A percentile compares a stretch with the other conserved stretches of the same genome.
Conservation (phyloP, 768 basidiomycete species). For the Auriscalpium orientale region DNA sequence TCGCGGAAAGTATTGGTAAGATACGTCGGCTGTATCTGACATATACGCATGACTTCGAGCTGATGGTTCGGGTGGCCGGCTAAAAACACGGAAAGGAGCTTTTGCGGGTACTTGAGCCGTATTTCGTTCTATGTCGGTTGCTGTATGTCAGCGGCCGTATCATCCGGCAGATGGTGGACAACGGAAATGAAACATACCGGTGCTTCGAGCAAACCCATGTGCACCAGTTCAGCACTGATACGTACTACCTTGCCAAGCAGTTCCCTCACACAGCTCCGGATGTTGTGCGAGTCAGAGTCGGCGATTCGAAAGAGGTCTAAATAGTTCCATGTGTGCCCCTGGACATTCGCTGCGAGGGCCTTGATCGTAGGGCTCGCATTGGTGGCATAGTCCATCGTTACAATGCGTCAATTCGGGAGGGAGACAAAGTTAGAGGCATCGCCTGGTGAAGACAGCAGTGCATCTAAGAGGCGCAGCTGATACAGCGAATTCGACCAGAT, state of each 20-base stretch:
- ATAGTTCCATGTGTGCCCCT: conserved; percentile 92
- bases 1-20: conserved; percentile 84
- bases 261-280: conserved; percentile 72
- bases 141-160: conserved; percentile 25
- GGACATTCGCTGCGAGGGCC: conserved; percentile 81
- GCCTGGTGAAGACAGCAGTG: conserved; percentile 77
- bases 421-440: conserved; percentile 93
- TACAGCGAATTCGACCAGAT: conserved; percentile 80
- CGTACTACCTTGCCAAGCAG: conserved; percentile 92
- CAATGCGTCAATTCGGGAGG: conserved; percentile 74
- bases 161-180: background rate
- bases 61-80: conserved; percentile 92
- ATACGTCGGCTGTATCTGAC: conserved; percentile 83
- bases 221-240: conserved; percentile 88
- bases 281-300: conserved; percentile 61
- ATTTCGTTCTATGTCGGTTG: conserved; percentile 84
- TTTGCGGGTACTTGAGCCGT: conserved; percentile 79
- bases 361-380: conserved; percentile 85
- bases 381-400: conserved; percentile 83
- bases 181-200: conserved; percentile 47
- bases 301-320: conserved; percentile 80
- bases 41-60: conserved; percentile 93
- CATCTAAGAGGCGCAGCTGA: conserved; percentile 82
- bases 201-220: conserved; percentile 88
- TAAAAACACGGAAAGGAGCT: conserved; percentile 83